Base-by-base conservation (phyloP, 2,329 filamentous ascomycete genomes). In the Talaromyces piceae region DNA sequence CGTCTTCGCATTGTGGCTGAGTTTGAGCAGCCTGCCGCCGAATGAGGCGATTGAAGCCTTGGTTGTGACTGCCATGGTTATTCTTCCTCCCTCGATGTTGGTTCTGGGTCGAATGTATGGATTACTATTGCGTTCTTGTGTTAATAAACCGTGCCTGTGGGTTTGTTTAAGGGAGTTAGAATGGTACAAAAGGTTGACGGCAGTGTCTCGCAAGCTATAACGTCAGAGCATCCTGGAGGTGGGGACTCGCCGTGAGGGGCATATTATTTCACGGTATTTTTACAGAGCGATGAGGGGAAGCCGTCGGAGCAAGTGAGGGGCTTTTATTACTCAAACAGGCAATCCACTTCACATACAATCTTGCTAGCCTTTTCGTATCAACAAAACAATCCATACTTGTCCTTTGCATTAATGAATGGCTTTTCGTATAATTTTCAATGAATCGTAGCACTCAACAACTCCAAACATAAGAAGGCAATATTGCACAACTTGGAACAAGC, bases 1-100 rank as follows among this genome's bases (percentile, higher is more conserved):
- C 55, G 82, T 79, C 58, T 79, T 74, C 51, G 91, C 89, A 66
- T 84, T 73, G 79, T 98, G 93, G 61, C 85, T 83, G 56, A 98
- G 87, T 78, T 98, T 97, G 62, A 95, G 81, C 54, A 98, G 86
- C 73, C 90, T 90, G 67, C 93, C 93, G 67, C 91, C 91, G 67
- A 96, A 97, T 69, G 84, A 88, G 76, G 84, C 80, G 71, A 97
- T 95, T 57, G 87, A 88, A 54, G 88, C 86, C 68, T 87, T 94
- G 59, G 87, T 95, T 67, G 87, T 88, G 77, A 97, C 90, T 54
- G 86, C 77, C 91, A 93, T 93, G 31, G 5, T 44, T 30, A 5
- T 26, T 27, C 26, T 44, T 25, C n/a, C n/a, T n/a, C n/a, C n/a
- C n/a, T n/a, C n/a, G n/a, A n/a, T n/a, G n/a, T n/a, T n/a, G n/a